Evolutionary conservation across 129 eudicot species (phyloP).

Genomic region (Escallonia herrerae): DNA sequence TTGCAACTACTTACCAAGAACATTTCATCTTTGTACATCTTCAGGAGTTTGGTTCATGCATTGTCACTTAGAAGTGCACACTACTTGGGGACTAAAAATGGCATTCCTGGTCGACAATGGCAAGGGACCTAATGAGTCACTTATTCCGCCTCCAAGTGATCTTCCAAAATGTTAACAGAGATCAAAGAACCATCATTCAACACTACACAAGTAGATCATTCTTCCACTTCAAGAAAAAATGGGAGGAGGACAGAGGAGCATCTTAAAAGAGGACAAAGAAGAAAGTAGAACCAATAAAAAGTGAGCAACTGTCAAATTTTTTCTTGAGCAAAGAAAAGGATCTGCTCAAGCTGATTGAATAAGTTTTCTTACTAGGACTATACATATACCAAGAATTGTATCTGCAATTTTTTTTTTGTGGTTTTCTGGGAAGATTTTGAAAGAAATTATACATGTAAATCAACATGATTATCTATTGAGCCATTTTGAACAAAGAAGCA

Average conservation of each 20-base stretch:
- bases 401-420: too few relatives aligned
- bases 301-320: conserved; percentile 13
- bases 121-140: conserved; percentile 65
- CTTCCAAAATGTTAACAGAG: conserved; percentile 53
- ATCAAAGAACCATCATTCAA: background rate
- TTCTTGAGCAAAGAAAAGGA: conserved; percentile 29
- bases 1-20: background rate
- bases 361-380: background rate
- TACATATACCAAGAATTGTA: too few relatives aligned
- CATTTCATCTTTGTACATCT: background rate
- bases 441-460: too few relatives aligned
- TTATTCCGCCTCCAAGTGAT: conserved; percentile 80
- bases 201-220: background rate
- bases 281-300: conserved; percentile 1
- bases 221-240: background rate
- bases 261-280: background rate
- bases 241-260: background rate
- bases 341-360: conserved; percentile 26
- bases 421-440: too few relatives aligned
- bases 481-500: too few relatives aligned
- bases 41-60: conserved; percentile 91
- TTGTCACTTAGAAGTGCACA: conserved; percentile 81
- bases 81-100: conserved; percentile 87
- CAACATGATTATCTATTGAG: too few relatives aligned
- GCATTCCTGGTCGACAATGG: conserved; percentile 83